Evolutionary conservation across 768 basidiomycete species (phyloP), one percentile per base, ranked within the genome.

Genomic region (Melanogaster broomeanus): DNA sequence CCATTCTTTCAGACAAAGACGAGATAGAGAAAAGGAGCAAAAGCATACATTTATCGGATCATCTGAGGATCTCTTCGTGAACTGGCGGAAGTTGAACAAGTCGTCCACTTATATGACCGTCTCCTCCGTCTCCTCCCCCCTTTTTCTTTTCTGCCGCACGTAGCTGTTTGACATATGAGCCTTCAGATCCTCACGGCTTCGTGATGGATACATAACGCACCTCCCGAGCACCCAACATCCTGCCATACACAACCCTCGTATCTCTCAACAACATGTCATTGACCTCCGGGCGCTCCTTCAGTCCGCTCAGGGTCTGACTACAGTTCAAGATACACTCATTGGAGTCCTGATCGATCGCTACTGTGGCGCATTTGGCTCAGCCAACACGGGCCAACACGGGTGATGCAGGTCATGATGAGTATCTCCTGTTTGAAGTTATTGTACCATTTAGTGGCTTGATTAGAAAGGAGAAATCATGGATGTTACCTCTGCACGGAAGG

Each of bases 261-360:
- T 98, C 94, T 57, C 81, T 79, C 57, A 95, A 72, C 72, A 92
- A 91, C 43, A 88, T 80, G 45, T 87, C 81, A 38, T 86, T 79
- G 3, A 88, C 83, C 34, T 75, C 75, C 11, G 74, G 70, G 35
- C 78, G 73, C 6, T 76, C 74, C 52, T 84, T 77, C 30, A 96
- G 74, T 56, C 93, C 86, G 59, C 93, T 92, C 61, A 99, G 75
- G 1, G 94, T 93, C 65, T 93, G 89, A 46, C 98, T 88, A 72
- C 97, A 99, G 69, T 88, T 91, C 79, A 97, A 82, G 71, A 99
- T 93, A 22, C 97, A 85, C 70, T 99, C 97, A 59, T 84, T 88
- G 6, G 93, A 95, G 68, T 99, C 97, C 67, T 99, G 97, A 74
- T 99, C 97, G 58, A 99, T 99, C n/a, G 91, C 89, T 2, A 86